A percentile compares a stretch with the other conserved stretches of the same genome.
Conservation (phyloP, 176 grass and related monocot species). For the Juncus effusus region DNA sequence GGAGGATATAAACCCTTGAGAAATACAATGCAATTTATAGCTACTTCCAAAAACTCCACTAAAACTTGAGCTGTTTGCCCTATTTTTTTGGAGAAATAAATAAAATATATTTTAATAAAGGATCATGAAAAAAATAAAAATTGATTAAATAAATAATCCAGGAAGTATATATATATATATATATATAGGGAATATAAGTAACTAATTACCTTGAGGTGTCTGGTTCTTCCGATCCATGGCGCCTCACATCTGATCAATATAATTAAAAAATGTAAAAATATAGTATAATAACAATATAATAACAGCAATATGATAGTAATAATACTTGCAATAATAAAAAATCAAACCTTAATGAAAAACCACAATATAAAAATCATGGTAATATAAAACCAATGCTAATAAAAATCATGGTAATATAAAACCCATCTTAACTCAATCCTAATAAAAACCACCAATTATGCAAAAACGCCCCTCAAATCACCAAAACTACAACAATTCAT, state of each 20-base stretch:
- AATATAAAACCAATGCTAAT: too few species aligned
- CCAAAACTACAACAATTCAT: conserved; percentile 22
- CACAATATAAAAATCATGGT: too few species aligned
- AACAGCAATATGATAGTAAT: too few species aligned
- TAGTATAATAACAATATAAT: conserved; percentile 10
- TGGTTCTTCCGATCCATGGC: conserved; percentile 73
- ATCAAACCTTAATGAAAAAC: too few species aligned
- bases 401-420: too few species aligned
- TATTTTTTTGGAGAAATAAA: conserved; percentile 22
- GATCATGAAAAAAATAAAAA: too few species aligned
- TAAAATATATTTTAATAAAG: background rate
- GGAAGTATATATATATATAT: conserved; percentile 6
- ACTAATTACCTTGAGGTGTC: conserved; percentile 65
- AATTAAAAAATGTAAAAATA: conserved; percentile 21
- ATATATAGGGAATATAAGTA: background rate
- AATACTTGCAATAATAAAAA: too few species aligned
- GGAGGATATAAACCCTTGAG: conserved; percentile 86
- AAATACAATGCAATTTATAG: conserved; percentile 87
- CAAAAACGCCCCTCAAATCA: conserved; percentile 22
- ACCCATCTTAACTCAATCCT: background rate
- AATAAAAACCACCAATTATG: conserved; percentile 6
- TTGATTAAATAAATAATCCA: background rate
- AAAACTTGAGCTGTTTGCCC: conserved; percentile 73
- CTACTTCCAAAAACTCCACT: conserved; percentile 90
- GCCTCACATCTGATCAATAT: conserved; percentile 6